phyloP scores from a whole-genome alignment of 2,329 filamentous ascomycete genomes.

The Beauveria asiatica region DNA sequence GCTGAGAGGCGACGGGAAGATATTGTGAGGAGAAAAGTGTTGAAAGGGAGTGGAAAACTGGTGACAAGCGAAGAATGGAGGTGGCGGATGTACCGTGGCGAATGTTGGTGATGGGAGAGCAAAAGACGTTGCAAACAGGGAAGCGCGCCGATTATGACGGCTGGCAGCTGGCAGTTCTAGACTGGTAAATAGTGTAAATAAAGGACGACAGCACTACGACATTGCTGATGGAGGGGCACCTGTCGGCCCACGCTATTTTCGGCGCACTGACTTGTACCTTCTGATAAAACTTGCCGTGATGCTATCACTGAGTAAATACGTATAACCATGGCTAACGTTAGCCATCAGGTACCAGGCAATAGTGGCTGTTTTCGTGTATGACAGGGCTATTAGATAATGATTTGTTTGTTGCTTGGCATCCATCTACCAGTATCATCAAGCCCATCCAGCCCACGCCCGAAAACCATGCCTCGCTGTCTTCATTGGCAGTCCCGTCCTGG shows the following conservation, averaged over 20 bases:
- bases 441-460: too few species aligned
- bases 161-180: background rate
- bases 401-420: too few species aligned
- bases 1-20: background rate
- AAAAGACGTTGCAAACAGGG: conserved; percentile 1
- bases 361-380: too few species aligned
- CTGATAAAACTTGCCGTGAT: background rate
- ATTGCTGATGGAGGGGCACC: conserved; percentile 1
- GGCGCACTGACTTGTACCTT: background rate
- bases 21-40: background rate
- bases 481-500: too few species aligned
- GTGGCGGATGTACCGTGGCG: background rate
- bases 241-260: background rate
- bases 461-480: too few species aligned
- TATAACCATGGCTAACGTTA: background rate
- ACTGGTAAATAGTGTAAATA: background rate
- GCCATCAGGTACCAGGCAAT: background rate
- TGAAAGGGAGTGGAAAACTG: background rate
- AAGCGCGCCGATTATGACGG: background rate
- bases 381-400: too few species aligned
- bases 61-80: background rate
- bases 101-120: background rate
- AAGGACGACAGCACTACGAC: background rate
- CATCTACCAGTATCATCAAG: too few species aligned
- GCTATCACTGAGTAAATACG: background rate